These are phyloP conservation scores for Sporopachydermia quercuum DNA, from an alignment of 805 yeast species.

Conservation along the genomic window DNA sequence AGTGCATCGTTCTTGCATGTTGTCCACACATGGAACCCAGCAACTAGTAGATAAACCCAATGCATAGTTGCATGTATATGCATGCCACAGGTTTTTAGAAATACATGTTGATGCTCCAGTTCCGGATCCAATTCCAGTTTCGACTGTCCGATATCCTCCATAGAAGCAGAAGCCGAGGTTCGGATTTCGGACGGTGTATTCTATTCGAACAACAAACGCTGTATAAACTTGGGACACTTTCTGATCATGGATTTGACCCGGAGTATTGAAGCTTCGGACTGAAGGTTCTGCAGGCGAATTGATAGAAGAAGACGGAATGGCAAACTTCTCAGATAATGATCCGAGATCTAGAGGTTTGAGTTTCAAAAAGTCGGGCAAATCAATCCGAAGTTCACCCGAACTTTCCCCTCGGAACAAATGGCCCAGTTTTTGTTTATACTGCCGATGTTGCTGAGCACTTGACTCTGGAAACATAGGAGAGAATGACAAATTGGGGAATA, in stretches of 20 bases:
- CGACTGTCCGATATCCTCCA: slow-evolving; percentile 36
- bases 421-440: slow-evolving; percentile 35
- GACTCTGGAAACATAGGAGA: slow-evolving; percentile 4
- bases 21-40: slow-evolving; percentile 97
- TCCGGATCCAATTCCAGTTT: not conserved
- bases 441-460: slow-evolving; percentile 41
- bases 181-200: slow-evolving; percentile 50
- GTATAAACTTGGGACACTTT: slow-evolving; percentile 34
- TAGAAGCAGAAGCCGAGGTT: slow-evolving; percentile 65
- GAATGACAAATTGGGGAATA: slow-evolving; percentile 13
- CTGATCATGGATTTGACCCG: slow-evolving; percentile 7
- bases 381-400: slow-evolving; percentile 50
- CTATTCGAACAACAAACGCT: slow-evolving; percentile 59
- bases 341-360: slow-evolving; percentile 40
- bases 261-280: slow-evolving; percentile 12
- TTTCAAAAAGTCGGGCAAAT: slow-evolving; percentile 51
- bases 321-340: slow-evolving; percentile 3
- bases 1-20: slow-evolving; percentile 72
- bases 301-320: slow-evolving; percentile 5
- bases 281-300: slow-evolving; percentile 12
- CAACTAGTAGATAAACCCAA: slow-evolving; percentile 71
- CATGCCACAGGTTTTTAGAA: slow-evolving; percentile 52
- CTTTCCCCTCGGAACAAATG: slow-evolving; percentile 36
- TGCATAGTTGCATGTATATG: slow-evolving; percentile 70
- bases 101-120: too few relatives aligned